Evolutionary conservation across 2,329 filamentous ascomycete genomes (phyloP), one percentile per base, ranked within the genome.

Genomic region (Raffaelea arxii): DNA sequence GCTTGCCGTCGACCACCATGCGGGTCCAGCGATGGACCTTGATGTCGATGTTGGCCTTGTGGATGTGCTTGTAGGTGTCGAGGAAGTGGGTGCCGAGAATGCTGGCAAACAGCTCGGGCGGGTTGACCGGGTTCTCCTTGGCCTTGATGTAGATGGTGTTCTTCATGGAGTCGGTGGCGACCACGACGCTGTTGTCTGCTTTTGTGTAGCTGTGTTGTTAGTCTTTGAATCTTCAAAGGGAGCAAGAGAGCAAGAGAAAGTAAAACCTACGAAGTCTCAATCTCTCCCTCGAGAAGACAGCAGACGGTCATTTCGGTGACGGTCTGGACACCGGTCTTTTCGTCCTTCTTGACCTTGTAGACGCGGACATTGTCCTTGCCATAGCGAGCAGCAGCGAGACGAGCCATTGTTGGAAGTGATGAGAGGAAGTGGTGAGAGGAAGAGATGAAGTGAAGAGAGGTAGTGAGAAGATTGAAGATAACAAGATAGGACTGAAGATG

Each of bases 291-390:
- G 25, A 98, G 78, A 44, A 97, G 75, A 53, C 89, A 88, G 69
- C 86, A 86, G 57, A 98, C 86, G 36, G 89, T 96, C 84, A 95
- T 94, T 68, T 98, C 92, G 37, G 84, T 85, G 56, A 97, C 86
- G 7, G 82, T 85, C 66, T 98, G 91, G 21, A 80, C 72, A 47
- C 85, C 84, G 18, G 85, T 84, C 58, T 80, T 72, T 61, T 80
- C 72, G 64, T 97, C 81, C 58, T 80, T 81, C 60, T 94, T 76
- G 59, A 96, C 89, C 69, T 98, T 98, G 80, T 85, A 94, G 59
- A 98, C 80, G 60, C 92, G 90, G 75, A 98, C 84, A 71, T 98
- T 97, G 78, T 97, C 92, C 80, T 98, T 91, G 70, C 86, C 86
- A 64, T 90, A 91, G 62, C 82, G 80, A 58, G 86, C 85, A 58